These are phyloP conservation scores for Neonectria punicea DNA, from an alignment of 2,329 filamentous ascomycete genomes.

Conservation along the genomic window DNA sequence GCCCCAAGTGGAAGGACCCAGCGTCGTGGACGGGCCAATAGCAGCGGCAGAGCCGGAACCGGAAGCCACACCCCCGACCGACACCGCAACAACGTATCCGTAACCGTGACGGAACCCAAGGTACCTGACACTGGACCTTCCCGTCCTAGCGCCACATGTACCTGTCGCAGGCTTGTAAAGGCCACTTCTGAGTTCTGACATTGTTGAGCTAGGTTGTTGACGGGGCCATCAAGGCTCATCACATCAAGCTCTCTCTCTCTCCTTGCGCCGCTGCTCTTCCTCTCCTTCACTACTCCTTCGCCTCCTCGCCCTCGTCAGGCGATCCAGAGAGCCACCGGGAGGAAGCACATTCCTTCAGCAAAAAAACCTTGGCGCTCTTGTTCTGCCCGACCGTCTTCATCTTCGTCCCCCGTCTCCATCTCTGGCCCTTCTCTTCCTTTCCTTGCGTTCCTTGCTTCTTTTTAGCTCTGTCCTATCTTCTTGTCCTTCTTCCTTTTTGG, in stretches of 20 bases:
- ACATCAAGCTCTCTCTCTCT: neutral
- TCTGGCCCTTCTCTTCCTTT: neutral
- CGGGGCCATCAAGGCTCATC: constrained; percentile 2
- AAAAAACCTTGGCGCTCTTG: neutral
- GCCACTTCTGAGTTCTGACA: constrained; percentile 28
- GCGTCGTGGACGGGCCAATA: constrained; percentile 26
- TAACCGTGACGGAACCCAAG: neutral
- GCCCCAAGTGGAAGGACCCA: constrained; percentile 3
- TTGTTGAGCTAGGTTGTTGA: constrained; percentile 13
- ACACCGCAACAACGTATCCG: constrained; percentile 24
- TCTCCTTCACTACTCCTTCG: constrained; percentile 14
- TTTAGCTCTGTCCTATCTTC: neutral
- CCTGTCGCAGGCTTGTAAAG: constrained; percentile 13
- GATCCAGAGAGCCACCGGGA: neutral
- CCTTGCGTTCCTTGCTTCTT: neutral
- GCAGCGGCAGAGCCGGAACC: neutral
- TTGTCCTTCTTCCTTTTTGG: neutral
- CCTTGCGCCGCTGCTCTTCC: constrained; percentile 3
- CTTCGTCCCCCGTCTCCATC: neutral
- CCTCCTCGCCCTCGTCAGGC: constrained; percentile 12
- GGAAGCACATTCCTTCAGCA: neutral
- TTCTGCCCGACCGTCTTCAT: neutral
- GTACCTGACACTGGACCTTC: neutral
- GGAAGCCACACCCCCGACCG: neutral
- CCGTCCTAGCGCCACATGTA: constrained; percentile 6